Evolutionary conservation across 257 asterid genomes (phyloP), one percentile per base, ranked within the genome.

Genomic region (Solanum chiquidenum): DNA sequence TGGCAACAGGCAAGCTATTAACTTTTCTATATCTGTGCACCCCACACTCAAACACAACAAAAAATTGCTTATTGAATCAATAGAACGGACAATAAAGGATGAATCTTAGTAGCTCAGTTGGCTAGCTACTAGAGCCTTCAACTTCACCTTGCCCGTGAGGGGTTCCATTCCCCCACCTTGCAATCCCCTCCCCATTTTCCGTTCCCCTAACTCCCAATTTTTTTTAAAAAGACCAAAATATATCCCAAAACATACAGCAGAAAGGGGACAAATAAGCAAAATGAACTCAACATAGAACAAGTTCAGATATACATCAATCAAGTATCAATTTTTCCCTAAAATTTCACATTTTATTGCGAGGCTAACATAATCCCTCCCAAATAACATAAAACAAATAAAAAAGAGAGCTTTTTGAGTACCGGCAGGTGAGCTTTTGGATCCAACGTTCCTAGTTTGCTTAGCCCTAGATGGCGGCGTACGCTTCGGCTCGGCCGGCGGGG

Each of bases 391-490:
- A 73, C 9, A 49, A 21, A 29, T 71, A 3, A 35, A 83, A 58
- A 74, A 27, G 6, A 3, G 49, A 71, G 79, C 5, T 34, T 35
- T 73, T 9, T 38, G 46, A 73, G 66, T 44, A 92, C 94, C 92
- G 66, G 92, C 73, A 42, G 89, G 69, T 69, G 89, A 88, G 4
- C 18, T 33, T 86, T 42, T 12, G 52, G 88, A 13, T 34, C 66
- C 92, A 55, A 75, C 8, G 46, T 87, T 55, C 77, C 88, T 90
- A 16, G 82, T 85, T 75, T 88, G 91, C 74, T 83, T 86, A 20
- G 90, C 89, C 83, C 91, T 89, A 52, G 90, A 83, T 34, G 89
- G 44, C 29, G 92, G 91, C 16, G 89, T 75, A 83, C 90, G 90
- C 86, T 87, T 93, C 62, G 58, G 40, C 71, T 84, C 92, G 33